These are phyloP conservation scores for Acmispon strigosus DNA, from an alignment of 306 rosid species.

Conservation along the genomic window DNA sequence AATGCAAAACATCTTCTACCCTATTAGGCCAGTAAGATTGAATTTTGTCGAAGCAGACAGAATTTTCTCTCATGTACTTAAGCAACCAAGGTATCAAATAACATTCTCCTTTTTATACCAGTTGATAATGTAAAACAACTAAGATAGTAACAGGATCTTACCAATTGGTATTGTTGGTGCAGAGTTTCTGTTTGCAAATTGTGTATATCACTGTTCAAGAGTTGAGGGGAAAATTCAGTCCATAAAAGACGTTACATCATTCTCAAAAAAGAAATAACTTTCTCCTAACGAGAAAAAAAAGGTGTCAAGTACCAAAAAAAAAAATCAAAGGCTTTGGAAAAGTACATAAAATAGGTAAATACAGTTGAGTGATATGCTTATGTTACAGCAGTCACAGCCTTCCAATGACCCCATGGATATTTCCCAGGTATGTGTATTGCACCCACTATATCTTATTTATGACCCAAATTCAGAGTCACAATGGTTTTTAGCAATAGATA, in stretches of 20 bases:
- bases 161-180: slow-evolving; percentile 86
- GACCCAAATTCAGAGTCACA: slow-evolving; percentile 1
- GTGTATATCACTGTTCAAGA: slow-evolving; percentile 71
- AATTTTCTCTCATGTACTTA: background rate
- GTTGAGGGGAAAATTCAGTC: slow-evolving; percentile 12
- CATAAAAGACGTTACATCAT: background rate
- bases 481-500: slow-evolving; percentile 8
- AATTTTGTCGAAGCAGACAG: background rate
- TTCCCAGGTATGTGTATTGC: background rate
- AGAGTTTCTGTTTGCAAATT: slow-evolving; percentile 78
- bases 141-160: slow-evolving; percentile 34
- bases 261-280: background rate
- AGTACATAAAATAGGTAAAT: slow-evolving; percentile 2
- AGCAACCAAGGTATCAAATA: background rate
- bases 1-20: slow-evolving; percentile 4
- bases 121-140: background rate
- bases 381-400: background rate
- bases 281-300: background rate
- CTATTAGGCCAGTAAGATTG: background rate
- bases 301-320: background rate
- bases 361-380: background rate
- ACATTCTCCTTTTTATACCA: background rate
- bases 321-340: background rate
- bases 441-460: background rate
- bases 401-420: background rate